These are phyloP conservation scores for Aureobasidium musti DNA, from an alignment of 2,329 filamentous ascomycete genomes.

Conservation along the genomic window DNA sequence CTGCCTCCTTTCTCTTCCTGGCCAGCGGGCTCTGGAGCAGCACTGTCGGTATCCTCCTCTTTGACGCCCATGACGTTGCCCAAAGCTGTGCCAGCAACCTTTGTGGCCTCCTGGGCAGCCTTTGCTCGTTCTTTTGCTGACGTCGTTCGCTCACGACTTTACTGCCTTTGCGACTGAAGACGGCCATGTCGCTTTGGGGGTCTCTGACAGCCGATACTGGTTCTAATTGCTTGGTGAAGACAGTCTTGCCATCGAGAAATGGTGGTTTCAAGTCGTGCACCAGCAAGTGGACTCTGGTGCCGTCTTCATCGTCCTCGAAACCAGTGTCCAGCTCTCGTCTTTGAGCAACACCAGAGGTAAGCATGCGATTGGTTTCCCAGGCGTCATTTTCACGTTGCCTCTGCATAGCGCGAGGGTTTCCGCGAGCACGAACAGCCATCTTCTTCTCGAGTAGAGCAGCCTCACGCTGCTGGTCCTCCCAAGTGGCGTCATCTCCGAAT, in stretches of 20 bases:
- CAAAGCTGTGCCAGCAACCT: conserved; percentile 83
- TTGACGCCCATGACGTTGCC: conserved; percentile 96
- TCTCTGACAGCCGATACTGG: conserved; percentile 91
- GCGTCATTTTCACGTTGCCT: conserved; percentile 94
- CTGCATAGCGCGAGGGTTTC: conserved; percentile 72
- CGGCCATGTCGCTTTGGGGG: conserved; percentile 96
- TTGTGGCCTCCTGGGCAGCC: conserved; percentile 93
- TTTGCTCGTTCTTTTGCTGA: conserved; percentile 89
- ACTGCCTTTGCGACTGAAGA: conserved; percentile 94
- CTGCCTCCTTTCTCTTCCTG: conserved; percentile 59
- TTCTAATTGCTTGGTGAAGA: conserved; percentile 97
- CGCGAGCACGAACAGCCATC: conserved; percentile 47
- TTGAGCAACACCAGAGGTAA: conserved; percentile 93
- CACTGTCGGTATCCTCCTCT: conserved; percentile 86
- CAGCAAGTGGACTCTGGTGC: conserved; percentile 82
- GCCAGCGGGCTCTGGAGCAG: conserved; percentile 68
- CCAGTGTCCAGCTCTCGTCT: conserved; percentile 76
- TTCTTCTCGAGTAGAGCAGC: conserved; percentile 77
- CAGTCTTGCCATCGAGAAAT: conserved; percentile 89
- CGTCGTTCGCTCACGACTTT: conserved; percentile 87
- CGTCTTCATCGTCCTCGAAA: conserved; percentile 88
- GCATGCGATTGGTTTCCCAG: conserved; percentile 98
- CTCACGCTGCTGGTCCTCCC: conserved; percentile 75
- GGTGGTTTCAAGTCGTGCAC: conserved; percentile 93
- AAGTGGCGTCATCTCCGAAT: conserved; percentile 73